phyloP scores from a whole-genome alignment of 108 stramenopile species.

The Skeletonema grethae region DNA sequence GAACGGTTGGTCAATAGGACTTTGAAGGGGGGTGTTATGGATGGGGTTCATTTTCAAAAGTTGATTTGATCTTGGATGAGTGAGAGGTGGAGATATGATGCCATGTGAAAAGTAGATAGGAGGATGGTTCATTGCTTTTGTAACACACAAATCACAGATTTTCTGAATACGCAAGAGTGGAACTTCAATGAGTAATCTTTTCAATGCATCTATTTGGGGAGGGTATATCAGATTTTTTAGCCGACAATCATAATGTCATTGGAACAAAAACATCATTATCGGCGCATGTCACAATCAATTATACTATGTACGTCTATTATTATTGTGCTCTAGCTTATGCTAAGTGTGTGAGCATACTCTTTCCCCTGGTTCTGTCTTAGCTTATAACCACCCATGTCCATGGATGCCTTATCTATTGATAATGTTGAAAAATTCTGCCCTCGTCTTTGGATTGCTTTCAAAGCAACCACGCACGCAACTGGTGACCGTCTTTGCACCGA shows the following conservation, averaged over 20 bases:
- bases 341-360: background rate
- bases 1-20: slow-evolving; percentile 86
- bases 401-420: slow-evolving; percentile 59
- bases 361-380: background rate
- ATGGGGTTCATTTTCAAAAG: slow-evolving; percentile 86
- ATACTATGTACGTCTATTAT: background rate
- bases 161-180: background rate
- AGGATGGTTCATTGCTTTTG: background rate
- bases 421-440: slow-evolving; percentile 95
- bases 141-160: no score
- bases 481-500: slow-evolving; percentile 89
- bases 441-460: slow-evolving; percentile 83
- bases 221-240: background rate
- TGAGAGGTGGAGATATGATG: no score
- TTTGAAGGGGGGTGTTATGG: slow-evolving; percentile 81
- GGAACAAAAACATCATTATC: background rate
- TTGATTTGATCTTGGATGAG: slow-evolving; percentile 53
- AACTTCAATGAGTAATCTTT: background rate
- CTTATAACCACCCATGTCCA: background rate
- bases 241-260: background rate
- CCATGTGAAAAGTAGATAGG: no score
- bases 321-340: background rate
- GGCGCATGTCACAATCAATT: background rate
- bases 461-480: slow-evolving; percentile 92
- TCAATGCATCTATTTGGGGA: background rate